A percentile compares a stretch with the other conserved stretches of the same genome.
Conservation (phyloP, 2,329 filamentous ascomycete genomes). For the Aaosphaeria pasadenensis region DNA sequence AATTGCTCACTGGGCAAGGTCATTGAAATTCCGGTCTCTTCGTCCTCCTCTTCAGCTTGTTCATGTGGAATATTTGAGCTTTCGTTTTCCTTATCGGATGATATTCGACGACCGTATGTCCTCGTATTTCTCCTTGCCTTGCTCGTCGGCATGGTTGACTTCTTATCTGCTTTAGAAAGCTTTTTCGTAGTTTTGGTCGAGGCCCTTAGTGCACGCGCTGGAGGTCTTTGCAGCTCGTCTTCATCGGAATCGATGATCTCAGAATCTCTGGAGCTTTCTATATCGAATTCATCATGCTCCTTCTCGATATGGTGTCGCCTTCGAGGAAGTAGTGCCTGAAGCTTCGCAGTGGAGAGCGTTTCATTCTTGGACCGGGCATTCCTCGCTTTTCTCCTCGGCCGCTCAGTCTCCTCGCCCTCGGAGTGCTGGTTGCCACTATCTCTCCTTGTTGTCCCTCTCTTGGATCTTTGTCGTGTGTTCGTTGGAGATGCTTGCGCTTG, state of each 20-base stretch:
- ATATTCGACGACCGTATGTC: slow-evolving; percentile 33
- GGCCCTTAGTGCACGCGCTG: slow-evolving; percentile 19
- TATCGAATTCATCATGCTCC: slow-evolving; percentile 39
- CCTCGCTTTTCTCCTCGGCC: slow-evolving; percentile 12
- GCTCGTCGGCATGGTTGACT: slow-evolving; percentile 13
- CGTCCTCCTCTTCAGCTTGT: slow-evolving; percentile 20
- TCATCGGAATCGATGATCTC: slow-evolving; percentile 23
- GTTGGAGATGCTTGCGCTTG: slow-evolving; percentile 17
- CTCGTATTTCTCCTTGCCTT: slow-evolving; percentile 19
- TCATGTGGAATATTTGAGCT: slow-evolving; percentile 6
- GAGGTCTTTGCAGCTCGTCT: slow-evolving; percentile 38
- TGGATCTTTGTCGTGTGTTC: slow-evolving; percentile 14
- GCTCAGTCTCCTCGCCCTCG: slow-evolving; percentile 20
- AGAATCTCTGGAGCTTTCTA: slow-evolving; percentile 36
- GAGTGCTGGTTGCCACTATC: neutral
- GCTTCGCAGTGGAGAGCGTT: slow-evolving; percentile 41
- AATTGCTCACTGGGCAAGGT: slow-evolving; percentile 33
- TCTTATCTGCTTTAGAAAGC: slow-evolving; percentile 14
- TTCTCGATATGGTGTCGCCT: slow-evolving; percentile 28
- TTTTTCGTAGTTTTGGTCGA: slow-evolving; percentile 15
- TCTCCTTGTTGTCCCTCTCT: slow-evolving; percentile 13
- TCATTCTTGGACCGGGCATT: slow-evolving; percentile 22
- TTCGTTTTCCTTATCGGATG: slow-evolving; percentile 45
- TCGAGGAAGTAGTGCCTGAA: slow-evolving; percentile 46
- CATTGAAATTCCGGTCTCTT: slow-evolving; percentile 25